A percentile compares a stretch with the other conserved stretches of the same genome.
Conservation (phyloP, 1,139 yeast species). For the Geotrichum australiense region DNA sequence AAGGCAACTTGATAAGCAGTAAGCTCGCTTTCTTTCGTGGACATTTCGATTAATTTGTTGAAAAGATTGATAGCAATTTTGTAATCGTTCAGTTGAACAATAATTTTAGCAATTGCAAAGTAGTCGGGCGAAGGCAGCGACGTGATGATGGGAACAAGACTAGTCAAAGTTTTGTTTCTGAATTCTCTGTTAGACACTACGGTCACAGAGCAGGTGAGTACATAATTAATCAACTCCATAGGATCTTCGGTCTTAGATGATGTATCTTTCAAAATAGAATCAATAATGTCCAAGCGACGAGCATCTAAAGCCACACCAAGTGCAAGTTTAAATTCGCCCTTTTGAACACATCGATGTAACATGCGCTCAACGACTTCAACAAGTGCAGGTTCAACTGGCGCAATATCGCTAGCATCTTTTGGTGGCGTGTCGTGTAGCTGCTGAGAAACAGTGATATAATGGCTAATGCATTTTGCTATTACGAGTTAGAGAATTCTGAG, state of each 20-base stretch:
- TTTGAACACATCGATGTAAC: constrained; percentile 69
- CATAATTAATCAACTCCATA: constrained; percentile 59
- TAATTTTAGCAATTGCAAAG: constrained; percentile 70
- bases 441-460: constrained; percentile 64
- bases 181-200: constrained; percentile 59
- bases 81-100: constrained; percentile 79
- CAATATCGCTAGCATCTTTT: constrained; percentile 19
- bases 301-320: constrained; percentile 89
- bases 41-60: constrained; percentile 45
- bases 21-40: constrained; percentile 36
- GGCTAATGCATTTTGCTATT: constrained; percentile 70
- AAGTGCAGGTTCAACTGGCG: constrained; percentile 54
- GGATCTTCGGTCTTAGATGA: constrained; percentile 35
- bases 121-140: constrained; percentile 63
- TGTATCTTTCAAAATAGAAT: constrained; percentile 48
- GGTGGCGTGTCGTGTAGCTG: constrained; percentile 41
- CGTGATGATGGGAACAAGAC: constrained; percentile 56
- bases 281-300: constrained; percentile 75
- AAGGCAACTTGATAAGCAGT: constrained; percentile 92
- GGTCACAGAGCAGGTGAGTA: constrained; percentile 65
- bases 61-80: constrained; percentile 63
- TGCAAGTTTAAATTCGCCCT: constrained; percentile 72
- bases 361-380: constrained; percentile 71
- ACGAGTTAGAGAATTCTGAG: neutral
- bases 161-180: constrained; percentile 55